These are phyloP conservation scores for Plasmodium sp. DNA, from an alignment of 169 alveolate species.

Conservation along the genomic window DNA sequence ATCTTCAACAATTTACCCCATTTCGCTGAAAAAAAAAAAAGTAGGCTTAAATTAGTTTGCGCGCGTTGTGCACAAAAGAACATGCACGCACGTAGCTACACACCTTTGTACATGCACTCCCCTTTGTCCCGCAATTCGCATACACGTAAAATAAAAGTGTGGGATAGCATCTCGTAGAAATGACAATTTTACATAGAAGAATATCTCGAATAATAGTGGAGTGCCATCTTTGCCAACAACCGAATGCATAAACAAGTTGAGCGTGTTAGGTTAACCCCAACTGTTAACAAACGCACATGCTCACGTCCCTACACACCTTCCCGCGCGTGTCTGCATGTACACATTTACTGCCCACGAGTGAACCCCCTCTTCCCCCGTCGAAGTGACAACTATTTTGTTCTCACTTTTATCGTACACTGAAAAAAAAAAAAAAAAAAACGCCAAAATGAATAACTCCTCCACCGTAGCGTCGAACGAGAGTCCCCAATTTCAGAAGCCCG, in stretches of 20 bases:
- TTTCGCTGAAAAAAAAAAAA: constrained; percentile 33
- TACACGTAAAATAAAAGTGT: background rate
- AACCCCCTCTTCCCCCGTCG: background rate
- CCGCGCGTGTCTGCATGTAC: background rate
- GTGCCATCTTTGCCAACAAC: background rate
- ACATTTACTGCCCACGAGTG: background rate
- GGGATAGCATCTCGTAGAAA: background rate
- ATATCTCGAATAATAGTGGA: background rate
- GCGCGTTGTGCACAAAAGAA: background rate
- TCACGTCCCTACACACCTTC: background rate
- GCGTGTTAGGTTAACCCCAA: background rate
- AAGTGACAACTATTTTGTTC: background rate
- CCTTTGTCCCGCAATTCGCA: background rate
- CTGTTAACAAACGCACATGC: background rate
- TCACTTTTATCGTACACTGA: background rate
- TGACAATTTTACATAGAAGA: background rate
- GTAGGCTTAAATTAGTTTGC: background rate
- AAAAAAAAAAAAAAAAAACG: background rate
- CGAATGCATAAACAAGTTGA: background rate
- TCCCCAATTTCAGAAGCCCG: constrained; percentile 23
- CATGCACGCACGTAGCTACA: background rate
- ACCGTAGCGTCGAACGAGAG: constrained; percentile 9
- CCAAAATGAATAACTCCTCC: constrained; percentile 34
- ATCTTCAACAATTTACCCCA: constrained; percentile 1
- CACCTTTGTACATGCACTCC: background rate